Percentiles rank a stretch among this genome's conserved stretches.
Evolutionary conservation across 2,329 filamentous ascomycete genomes (phyloP).

Genomic region (Pseudogymnoascus destructans): DNA sequence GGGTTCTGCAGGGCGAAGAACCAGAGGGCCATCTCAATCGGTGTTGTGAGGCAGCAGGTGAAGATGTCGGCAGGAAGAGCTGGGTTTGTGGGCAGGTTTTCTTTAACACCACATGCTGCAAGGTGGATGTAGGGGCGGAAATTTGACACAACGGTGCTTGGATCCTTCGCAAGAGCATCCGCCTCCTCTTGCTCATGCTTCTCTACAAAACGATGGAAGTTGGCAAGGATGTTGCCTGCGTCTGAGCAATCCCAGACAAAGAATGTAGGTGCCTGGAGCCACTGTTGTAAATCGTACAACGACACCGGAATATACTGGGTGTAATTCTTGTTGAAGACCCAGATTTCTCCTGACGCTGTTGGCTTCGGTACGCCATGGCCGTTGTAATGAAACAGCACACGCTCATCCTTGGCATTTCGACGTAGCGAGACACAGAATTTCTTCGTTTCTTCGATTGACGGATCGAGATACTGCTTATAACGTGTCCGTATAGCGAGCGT

Average conservation of each 20-base stretch:
- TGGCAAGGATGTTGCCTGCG: constrained; percentile 86
- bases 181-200: constrained; percentile 87
- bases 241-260: constrained; percentile 98
- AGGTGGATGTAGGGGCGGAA: constrained; percentile 69
- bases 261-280: constrained; percentile 88
- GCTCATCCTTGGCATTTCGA: constrained; percentile 87
- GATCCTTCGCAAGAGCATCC: constrained; percentile 62
- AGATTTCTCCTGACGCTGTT: constrained; percentile 90
- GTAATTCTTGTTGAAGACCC: constrained; percentile 98
- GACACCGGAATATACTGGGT: constrained; percentile 98
- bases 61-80: constrained; percentile 89
- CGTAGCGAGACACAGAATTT: constrained; percentile 87
- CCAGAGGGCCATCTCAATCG: constrained; percentile 92
- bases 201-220: constrained; percentile 87
- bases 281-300: constrained; percentile 85
- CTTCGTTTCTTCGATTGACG: constrained; percentile 92
- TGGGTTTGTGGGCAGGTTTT: constrained; percentile 90
- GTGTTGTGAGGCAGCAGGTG: constrained; percentile 88
- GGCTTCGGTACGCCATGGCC: constrained; percentile 94
- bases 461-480: constrained; percentile 94
- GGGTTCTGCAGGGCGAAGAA: constrained; percentile 88
- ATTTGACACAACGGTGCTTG: constrained; percentile 67
- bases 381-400: constrained; percentile 97
- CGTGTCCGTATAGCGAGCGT: constrained; percentile 88
- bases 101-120: constrained; percentile 78